phyloP scores from a whole-genome alignment of 2,329 filamentous ascomycete species.

The Eutypella sp. region DNA sequence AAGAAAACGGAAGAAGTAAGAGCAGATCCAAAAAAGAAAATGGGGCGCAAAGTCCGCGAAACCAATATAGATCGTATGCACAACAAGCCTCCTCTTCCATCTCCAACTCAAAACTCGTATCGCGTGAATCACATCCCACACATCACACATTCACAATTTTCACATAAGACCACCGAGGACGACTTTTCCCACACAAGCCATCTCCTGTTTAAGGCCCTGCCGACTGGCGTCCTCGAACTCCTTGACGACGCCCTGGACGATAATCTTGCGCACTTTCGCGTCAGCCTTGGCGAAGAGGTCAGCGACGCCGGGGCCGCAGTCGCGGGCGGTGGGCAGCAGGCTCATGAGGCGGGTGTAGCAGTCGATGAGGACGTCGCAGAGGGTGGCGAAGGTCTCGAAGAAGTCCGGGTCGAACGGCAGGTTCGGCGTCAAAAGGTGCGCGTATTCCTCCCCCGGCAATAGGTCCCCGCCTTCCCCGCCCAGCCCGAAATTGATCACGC shows the following conservation, averaged over 20 bases:
- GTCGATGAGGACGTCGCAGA: slow-evolving; percentile 94
- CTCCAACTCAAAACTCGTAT: too few relatives aligned
- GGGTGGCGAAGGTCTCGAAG: slow-evolving; percentile 89
- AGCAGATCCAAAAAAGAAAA: too few relatives aligned
- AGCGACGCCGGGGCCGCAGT: slow-evolving; percentile 65
- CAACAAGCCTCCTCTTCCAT: too few relatives aligned
- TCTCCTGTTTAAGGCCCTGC: slow-evolving; percentile 69
- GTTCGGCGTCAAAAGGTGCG: slow-evolving; percentile 81
- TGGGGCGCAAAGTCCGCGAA: too few relatives aligned
- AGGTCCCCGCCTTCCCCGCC: slow-evolving; percentile 60
- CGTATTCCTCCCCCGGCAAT: slow-evolving; percentile 80
- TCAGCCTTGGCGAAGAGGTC: slow-evolving; percentile 92
- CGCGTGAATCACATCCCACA: neutral
- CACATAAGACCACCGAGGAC: slow-evolving; percentile 82
- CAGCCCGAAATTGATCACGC: slow-evolving; percentile 48
- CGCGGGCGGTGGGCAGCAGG: slow-evolving; percentile 68
- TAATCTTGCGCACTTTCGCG: slow-evolving; percentile 77
- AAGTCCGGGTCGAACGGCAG: slow-evolving; percentile 97
- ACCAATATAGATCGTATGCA: too few relatives aligned
- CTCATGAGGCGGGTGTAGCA: slow-evolving; percentile 76
- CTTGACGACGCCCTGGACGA: slow-evolving; percentile 78
- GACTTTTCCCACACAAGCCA: slow-evolving; percentile 81
- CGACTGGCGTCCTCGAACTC: slow-evolving; percentile 91
- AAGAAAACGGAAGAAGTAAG: too few relatives aligned
- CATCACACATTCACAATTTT: too few relatives aligned